Percentiles rank a stretch among this genome's conserved stretches.
These are phyloP conservation scores for Entomophthora muscae DNA, from an alignment of 371 early-diverging fungal species.

Conservation along the genomic window DNA sequence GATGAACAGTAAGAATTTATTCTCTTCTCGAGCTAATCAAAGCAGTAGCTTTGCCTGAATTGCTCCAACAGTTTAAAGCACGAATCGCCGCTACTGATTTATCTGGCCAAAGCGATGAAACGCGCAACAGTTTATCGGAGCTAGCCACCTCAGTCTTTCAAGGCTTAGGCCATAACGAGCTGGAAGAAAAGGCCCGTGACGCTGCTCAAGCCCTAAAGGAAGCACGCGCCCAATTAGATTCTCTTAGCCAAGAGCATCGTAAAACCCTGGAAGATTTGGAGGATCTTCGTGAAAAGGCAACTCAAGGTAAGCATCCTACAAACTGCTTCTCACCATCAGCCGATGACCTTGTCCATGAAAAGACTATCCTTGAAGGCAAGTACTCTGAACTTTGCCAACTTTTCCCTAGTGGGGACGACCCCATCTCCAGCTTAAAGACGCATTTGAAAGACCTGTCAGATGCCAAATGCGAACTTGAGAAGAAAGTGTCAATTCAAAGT, in stretches of 20 bases:
- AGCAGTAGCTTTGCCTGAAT: not conserved
- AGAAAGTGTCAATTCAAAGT: not conserved
- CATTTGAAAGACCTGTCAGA: not conserved
- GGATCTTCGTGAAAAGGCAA: not conserved
- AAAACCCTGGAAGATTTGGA: not conserved
- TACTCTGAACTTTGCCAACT: not conserved
- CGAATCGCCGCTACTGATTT: not conserved
- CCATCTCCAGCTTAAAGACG: not conserved
- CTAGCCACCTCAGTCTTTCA: not conserved
- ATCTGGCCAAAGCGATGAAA: not conserved
- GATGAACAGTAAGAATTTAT: not conserved
- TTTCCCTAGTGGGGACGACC: not conserved
- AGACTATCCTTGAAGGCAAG: not conserved
- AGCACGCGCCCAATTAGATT: not conserved
- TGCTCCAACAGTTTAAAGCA: not conserved
- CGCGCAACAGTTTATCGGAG: not conserved
- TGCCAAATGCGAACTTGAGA: not conserved
- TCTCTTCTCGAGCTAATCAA: not conserved
- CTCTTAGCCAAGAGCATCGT: not conserved
- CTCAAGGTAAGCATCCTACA: not conserved
- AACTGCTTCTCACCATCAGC: not conserved
- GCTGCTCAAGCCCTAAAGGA: not conserved
- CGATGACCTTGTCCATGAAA: not conserved
- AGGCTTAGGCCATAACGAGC: not conserved
- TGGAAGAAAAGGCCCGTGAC: not conserved